Conservation (phyloP, 768 basidiomycete species). For the Favolaschia claudopus region DNA sequence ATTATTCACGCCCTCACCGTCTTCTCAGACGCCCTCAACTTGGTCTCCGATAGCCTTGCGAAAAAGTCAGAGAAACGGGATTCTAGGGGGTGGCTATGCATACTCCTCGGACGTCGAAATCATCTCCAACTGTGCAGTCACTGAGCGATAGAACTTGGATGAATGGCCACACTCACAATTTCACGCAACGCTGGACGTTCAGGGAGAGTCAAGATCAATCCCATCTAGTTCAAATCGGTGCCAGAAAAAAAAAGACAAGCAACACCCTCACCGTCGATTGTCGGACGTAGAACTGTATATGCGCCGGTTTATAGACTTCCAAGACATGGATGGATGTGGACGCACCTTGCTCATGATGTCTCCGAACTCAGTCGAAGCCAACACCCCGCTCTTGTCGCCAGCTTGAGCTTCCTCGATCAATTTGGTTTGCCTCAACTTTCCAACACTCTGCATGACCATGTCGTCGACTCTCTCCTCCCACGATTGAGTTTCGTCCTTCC, state of each 20-base stretch:
- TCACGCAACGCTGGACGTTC: conserved; percentile 65
- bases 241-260: background rate
- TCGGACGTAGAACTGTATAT: conserved; percentile 72
- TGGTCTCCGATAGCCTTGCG: conserved; percentile 69
- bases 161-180: conserved; percentile 56
- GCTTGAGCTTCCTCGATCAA: conserved; percentile 59
- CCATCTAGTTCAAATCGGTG: conserved; percentile 59
- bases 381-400: conserved; percentile 41
- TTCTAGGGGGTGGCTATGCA: conserved; percentile 19
- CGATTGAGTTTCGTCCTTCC: conserved; percentile 59
- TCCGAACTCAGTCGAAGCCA: conserved; percentile 77
- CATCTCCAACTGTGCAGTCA: conserved; percentile 52
- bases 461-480: conserved; percentile 80
- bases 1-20: conserved; percentile 46
- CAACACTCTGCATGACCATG: conserved; percentile 73
- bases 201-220: conserved; percentile 65
- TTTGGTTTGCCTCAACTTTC: conserved; percentile 64
- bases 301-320: too few relatives aligned
- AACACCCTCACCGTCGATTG: conserved; percentile 64
- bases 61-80: conserved; percentile 3
- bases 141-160: background rate
- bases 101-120: conserved; percentile 76
- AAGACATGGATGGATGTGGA: too few relatives aligned
- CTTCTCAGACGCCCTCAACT: conserved; percentile 81
- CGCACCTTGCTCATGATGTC: conserved; percentile 87